Percentiles rank a stretch among this genome's conserved stretches.
These are phyloP conservation scores for Geoglossum glabrum DNA, from an alignment of 495 filamentous ascomycete species.

Conservation along the genomic window DNA sequence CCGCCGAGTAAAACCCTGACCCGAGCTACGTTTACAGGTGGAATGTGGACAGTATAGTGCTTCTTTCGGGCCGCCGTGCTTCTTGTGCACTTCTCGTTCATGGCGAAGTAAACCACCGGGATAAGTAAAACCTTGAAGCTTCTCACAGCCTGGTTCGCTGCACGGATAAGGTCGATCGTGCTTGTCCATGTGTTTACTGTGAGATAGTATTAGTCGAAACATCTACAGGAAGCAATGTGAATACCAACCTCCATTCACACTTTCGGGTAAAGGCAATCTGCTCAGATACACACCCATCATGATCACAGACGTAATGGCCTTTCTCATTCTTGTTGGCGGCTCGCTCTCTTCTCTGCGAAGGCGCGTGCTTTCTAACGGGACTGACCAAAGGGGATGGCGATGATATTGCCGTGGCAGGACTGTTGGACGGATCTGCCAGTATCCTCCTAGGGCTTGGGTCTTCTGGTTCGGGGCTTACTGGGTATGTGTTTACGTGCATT, in stretches of 20 bases:
- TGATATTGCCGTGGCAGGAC: neutral
- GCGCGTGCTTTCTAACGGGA: neutral
- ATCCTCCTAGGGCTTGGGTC: neutral
- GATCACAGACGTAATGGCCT: slow-evolving; percentile 32
- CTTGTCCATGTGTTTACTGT: slow-evolving; percentile 91
- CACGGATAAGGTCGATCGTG: slow-evolving; percentile 85
- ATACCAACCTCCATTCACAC: slow-evolving; percentile 77
- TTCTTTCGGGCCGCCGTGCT: slow-evolving; percentile 64
- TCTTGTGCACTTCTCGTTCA: slow-evolving; percentile 77
- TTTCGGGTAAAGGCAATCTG: slow-evolving; percentile 41
- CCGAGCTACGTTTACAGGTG: slow-evolving; percentile 62
- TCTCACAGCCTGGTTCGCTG: slow-evolving; percentile 52
- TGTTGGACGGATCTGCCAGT: neutral
- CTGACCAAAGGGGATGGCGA: neutral
- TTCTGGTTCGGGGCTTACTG: neutral
- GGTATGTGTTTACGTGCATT: neutral
- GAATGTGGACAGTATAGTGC: slow-evolving; percentile 54
- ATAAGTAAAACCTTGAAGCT: slow-evolving; percentile 84
- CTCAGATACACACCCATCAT: slow-evolving; percentile 33
- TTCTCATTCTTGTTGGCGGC: neutral
- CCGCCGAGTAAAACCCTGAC: slow-evolving; percentile 61
- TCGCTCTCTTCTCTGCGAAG: neutral
- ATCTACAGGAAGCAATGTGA: neutral
- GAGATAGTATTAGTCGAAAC: slow-evolving; percentile 7
- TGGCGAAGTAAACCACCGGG: slow-evolving; percentile 73